Evolutionary conservation across 371 early-diverging fungal genomes (phyloP).

Genomic region (Coemansia sp.): DNA sequence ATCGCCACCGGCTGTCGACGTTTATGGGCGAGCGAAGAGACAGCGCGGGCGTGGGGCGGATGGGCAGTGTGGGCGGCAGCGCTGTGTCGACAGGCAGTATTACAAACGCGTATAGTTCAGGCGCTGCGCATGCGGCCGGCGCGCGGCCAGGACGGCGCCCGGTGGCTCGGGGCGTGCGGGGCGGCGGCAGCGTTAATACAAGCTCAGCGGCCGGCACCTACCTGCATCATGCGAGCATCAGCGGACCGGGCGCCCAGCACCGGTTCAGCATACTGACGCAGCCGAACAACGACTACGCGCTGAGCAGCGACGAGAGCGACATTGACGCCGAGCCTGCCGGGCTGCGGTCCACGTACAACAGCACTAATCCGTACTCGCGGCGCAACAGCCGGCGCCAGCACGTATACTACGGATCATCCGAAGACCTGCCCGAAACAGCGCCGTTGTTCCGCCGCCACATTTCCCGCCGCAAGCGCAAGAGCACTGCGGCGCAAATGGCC

Average conservation of each 20-base stretch:
- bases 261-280: conserved; percentile 49
- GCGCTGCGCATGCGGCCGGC: conserved; percentile 2
- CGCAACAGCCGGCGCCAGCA: conserved; percentile 47
- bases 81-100: conserved; percentile 26
- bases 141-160: conserved; percentile 16
- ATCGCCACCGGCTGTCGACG: conserved; percentile 44
- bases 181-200: conserved; percentile 12
- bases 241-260: conserved; percentile 20
- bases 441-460: conserved; percentile 47
- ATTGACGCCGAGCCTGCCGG: conserved; percentile 46
- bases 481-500: conserved; percentile 20
- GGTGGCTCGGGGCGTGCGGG: conserved; percentile 8
- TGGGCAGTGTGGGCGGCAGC: conserved; percentile 13
- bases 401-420: conserved; percentile 48
- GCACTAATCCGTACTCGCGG: conserved; percentile 35
- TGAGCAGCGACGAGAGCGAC: conserved; percentile 48
- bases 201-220: background rate
- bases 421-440: conserved; percentile 46
- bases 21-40: conserved; percentile 36
- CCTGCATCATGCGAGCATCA: conserved; percentile 20
- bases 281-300: conserved; percentile 43
- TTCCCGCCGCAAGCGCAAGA: conserved; percentile 38
- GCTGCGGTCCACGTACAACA: conserved; percentile 39
- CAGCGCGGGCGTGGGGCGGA: conserved; percentile 12
- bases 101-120: conserved; percentile 17